Evolutionary conservation across 1,284 basidiomycete genomes (phyloP), one percentile per base, ranked within the genome.

Genomic region (Serendipita sp.): DNA sequence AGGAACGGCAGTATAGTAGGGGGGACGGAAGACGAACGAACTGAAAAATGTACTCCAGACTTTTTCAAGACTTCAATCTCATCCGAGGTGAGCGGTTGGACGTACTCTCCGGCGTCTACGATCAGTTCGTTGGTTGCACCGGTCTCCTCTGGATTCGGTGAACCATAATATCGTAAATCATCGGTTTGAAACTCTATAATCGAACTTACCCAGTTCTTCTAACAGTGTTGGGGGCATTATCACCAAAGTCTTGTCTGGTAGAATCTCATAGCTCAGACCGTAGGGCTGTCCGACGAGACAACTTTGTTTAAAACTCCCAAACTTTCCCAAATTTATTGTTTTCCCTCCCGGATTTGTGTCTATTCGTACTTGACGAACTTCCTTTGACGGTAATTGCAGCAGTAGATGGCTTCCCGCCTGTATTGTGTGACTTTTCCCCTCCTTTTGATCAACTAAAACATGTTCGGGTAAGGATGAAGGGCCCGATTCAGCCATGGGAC

Each of bases 121-220:
- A 94, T 94, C 0, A 90, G 78, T 70, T 94, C 89, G 69, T 94
- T 94, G 17, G 73, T 94, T 0, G 91, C 91, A 64, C 89, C 87
- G 3, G 90, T 93, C 69, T 93, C 90, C 83, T 90, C 91, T 93
- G 67, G 15, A 66, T 38, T 38, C 12, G 2, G 17, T 42, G 22
- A 38, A 26, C 65, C 34, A 49, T 44, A 65, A 61, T 69, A 49
- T 67, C 62, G 64, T 41, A 55, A 34, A 32, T 62, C 15, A 38
- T 50, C 35, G 12, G 38, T 32, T 50, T 15, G n/a, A n/a, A 8
- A 26, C 44, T 5, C 2, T n/a, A 29, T 62, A 41, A 60, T 60
- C 8, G 62, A 62, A 66, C 78, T 65, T 72, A 87, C 88, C 88
- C 68, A 91, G 77, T 74, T 91, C 88, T 69, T 85, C 79, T 68